Evolutionary conservation across 805 yeast species (phyloP).

Genomic region (Yarrowia sp.): DNA sequence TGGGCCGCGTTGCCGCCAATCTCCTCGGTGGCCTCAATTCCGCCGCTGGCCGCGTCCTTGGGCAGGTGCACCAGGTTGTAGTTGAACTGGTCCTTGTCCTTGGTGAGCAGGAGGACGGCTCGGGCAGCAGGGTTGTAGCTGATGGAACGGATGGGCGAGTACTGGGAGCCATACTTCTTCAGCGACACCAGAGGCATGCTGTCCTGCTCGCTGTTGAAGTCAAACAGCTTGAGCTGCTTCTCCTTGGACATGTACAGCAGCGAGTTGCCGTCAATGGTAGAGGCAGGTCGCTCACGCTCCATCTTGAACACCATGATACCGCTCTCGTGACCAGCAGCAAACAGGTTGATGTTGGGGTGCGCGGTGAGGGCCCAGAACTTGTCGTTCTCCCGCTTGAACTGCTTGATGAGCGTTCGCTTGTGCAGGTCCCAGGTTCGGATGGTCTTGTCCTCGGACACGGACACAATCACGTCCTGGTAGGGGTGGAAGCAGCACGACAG

Average conservation of each 20-base stretch:
- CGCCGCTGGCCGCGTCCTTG: slow-evolving; percentile 80
- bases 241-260: slow-evolving; percentile 80
- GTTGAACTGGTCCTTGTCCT: slow-evolving; percentile 60
- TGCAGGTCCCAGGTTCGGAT: slow-evolving; percentile 96
- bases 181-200: slow-evolving; percentile 82
- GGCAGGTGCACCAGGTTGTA: slow-evolving; percentile 83
- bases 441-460: slow-evolving; percentile 96
- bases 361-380: slow-evolving; percentile 92
- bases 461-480: slow-evolving; percentile 85
- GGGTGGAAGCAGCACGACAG: slow-evolving; percentile 92
- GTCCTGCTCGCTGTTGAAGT: slow-evolving; percentile 66
- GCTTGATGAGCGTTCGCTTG: slow-evolving; percentile 90
- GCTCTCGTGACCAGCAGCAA: slow-evolving; percentile 95
- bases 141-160: slow-evolving; percentile 83
- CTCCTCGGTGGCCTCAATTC: slow-evolving; percentile 87
- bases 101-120: slow-evolving; percentile 81
- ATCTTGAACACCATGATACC: slow-evolving; percentile 98
- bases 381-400: slow-evolving; percentile 90
- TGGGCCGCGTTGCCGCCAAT: slow-evolving; percentile 80
- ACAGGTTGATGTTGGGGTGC: slow-evolving; percentile 89
- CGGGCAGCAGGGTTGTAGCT: slow-evolving; percentile 94
- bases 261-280: slow-evolving; percentile 71
- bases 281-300: slow-evolving; percentile 98
- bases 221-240: slow-evolving; percentile 83
- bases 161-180: slow-evolving; percentile 81